Evolutionary conservation across 1,284 basidiomycete species (phyloP).

Genomic region (Leccinum fallax): DNA sequence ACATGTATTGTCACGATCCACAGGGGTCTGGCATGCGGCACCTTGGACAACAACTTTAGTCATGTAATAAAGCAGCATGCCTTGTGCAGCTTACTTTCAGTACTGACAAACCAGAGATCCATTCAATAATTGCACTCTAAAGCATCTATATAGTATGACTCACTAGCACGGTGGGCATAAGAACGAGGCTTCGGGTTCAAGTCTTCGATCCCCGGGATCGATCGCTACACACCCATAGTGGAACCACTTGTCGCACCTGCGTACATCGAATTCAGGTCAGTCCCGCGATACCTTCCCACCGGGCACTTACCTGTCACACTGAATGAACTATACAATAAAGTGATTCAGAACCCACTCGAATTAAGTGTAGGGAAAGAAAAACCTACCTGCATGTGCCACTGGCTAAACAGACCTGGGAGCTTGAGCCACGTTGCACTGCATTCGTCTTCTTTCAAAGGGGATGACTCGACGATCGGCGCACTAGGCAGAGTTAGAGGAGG

Average conservation of each 20-base stretch:
- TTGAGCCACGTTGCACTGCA: conserved; percentile 17
- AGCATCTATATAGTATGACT: conserved; percentile 2
- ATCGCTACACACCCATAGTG: conserved; percentile 39
- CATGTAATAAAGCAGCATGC: background rate
- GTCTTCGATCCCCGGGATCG: conserved; percentile 25
- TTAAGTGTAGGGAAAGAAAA: background rate
- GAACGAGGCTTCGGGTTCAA: conserved; percentile 25
- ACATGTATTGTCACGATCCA: conserved; percentile 17
- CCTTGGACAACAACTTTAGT: conserved; percentile 8
- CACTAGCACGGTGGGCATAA: conserved; percentile 36
- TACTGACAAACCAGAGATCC: conserved; percentile 7
- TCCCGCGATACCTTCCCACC: background rate
- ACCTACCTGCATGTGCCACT: conserved; percentile 30
- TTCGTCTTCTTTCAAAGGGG: conserved; percentile 4
- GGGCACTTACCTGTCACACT: conserved; percentile 34
- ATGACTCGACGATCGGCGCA: background rate
- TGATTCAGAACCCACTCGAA: background rate
- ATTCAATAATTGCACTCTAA: conserved; percentile 6
- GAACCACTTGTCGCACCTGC: conserved; percentile 40
- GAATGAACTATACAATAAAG: conserved; percentile 28
- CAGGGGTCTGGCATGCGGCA: conserved; percentile 10
- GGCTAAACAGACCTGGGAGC: conserved; percentile 14
- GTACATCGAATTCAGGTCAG: background rate
- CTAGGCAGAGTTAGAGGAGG: background rate
- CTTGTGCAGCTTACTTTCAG: conserved; percentile 14